Evolutionary conservation across 73 alveolate species (phyloP), one percentile per base, ranked within the genome.

Genomic region (Paramecium octaurelia): DNA sequence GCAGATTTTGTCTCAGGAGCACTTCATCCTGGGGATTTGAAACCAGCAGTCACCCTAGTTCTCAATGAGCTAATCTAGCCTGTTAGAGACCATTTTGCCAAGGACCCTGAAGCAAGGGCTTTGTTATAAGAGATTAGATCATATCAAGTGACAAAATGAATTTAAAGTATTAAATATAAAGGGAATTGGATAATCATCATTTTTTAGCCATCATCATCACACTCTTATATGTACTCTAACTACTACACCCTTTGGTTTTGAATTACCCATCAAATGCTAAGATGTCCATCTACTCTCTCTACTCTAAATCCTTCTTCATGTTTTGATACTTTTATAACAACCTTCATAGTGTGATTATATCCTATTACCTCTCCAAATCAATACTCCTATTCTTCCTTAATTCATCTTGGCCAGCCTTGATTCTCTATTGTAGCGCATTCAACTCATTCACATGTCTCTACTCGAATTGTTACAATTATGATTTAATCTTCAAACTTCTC

Each of bases 31-130:
- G 98, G 96, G 5, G 99, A 97, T 94, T 80, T 98, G 73, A 98
- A 98, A 88, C 94, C 97, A 6, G 95, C 96, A 88, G 97, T 97
- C 60, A 93, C 97, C n/a, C 69, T 92, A 70, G 92, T 90, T 85
- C 69, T 98, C 68, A 98, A 98, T 93, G 97, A 93, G n/a, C 83
- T 97, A 88, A 84, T 98, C 38, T 96, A 97, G 59, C 99, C 99
- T 84, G 99, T 98, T 4, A 48, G 60, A 48, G 60, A 48, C 9
- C 60, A 48, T 48, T 98, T 98, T 84, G 94, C 92, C 85, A 97
- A 85, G 38, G 99, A 98, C 85, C 99, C 99, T 23, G 97, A 95
- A 83, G 99, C 99, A n/a, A 97, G 95, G 92, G 93, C 92, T 58
- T 95, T 98, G 40, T 89, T 89, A 46, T 16, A 58, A 70, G 89